phyloP scores from a whole-genome alignment of 139 green algal species.

The Auxenochlorella pyrenoidosa region DNA sequence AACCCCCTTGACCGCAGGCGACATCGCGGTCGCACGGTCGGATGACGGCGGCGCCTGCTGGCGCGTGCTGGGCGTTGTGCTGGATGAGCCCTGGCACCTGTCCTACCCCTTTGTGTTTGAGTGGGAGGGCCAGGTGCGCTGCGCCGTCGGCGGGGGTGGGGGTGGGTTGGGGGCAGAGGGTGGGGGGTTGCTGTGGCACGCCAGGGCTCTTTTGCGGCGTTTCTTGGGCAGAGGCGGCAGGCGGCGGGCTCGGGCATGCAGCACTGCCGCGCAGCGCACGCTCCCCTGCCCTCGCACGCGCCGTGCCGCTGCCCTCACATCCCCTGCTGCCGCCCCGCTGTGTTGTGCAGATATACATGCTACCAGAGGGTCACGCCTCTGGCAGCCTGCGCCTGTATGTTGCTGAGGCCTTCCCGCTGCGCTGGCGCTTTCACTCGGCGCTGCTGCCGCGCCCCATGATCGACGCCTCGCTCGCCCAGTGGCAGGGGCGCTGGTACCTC shows the following conservation, averaged over 20 bases:
- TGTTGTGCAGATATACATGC: constrained; percentile 46
- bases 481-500: constrained; percentile 46
- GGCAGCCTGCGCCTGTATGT: constrained; percentile 51
- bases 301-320: neutral
- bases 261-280: too few species aligned
- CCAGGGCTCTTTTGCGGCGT: too few species aligned
- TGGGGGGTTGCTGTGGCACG: too few species aligned
- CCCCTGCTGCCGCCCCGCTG: neutral
- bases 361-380: constrained; percentile 49
- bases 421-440: constrained; percentile 36
- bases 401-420: constrained; percentile 38
- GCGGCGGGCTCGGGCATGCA: too few species aligned
- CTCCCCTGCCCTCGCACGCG: too few species aligned
- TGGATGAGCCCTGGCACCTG: constrained; percentile 59
- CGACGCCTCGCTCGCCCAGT: constrained; percentile 42
- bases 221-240: too few species aligned
- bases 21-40: constrained; percentile 3
- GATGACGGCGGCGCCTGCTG: constrained; percentile 47
- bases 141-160: too few species aligned
- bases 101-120: constrained; percentile 59
- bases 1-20: neutral
- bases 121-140: constrained; percentile 36
- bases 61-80: constrained; percentile 46
- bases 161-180: too few species aligned
- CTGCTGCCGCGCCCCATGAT: constrained; percentile 42